Evolutionary conservation across 2,329 filamentous ascomycete species (phyloP), one percentile per base, ranked within the genome.

Genomic region (Talaromyces sp.): DNA sequence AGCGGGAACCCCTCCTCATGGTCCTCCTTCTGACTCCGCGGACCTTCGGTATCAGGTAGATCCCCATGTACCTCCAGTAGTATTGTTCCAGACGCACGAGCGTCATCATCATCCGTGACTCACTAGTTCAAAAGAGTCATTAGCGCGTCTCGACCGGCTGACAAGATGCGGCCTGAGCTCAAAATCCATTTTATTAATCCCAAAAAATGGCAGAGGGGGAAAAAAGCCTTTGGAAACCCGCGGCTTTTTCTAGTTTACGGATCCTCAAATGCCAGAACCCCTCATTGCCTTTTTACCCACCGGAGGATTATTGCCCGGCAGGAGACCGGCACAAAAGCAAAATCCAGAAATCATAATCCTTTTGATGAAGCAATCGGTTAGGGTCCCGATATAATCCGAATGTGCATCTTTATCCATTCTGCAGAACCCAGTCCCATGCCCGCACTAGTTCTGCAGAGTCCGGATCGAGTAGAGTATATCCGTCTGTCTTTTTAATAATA

Each of bases 131-230:
- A 45, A 53, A 46, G 36, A 16, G 48, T 57, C 50, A 29, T 22
- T 55, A 60, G 47, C 27, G 37, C 41, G 24, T 48, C 35, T 47
- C 36, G 39, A 56, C 45, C 49, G 56, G 43, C 54, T 59, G 56
- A 60, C 50, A 57, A 54, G 48, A 55, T 57, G 58, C 43, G 56
- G 58, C 45, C 58, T 58, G 58, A 56, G 56, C 56, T 41, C 54
- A 47, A 24, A n/a, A 41, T 20, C 27, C 10, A 32, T 14, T 14
- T 13, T 5, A 35, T n/a, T n/a, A n/a, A n/a, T n/a, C n/a, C n/a
- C n/a, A 35, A 35, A 35, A 35, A 16, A 35, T 13, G 29, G 13
- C 7, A 35, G 4, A 35, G 32, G 14, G 14, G 20, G 20, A 11
- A 39, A 39, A 16, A 39, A 39, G 20, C 16, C 17, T 19, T 39